A percentile compares a stretch with the other conserved stretches of the same genome.
Conservation (phyloP, 495 filamentous ascomycete species). For the Talaromyces nanjingensis region DNA sequence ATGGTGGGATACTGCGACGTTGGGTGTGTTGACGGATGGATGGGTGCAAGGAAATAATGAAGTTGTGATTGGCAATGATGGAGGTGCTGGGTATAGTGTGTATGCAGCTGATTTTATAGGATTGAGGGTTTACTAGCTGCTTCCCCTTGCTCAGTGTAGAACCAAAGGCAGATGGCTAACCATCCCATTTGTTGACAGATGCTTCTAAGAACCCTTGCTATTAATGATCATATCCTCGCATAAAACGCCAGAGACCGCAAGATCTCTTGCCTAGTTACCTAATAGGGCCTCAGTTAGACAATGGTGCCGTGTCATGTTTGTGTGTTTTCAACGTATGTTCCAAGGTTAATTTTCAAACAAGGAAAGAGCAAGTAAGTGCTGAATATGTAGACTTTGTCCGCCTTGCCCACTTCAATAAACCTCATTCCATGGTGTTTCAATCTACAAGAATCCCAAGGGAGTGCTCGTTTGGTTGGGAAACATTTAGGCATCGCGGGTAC, state of each 20-base stretch:
- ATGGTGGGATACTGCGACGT: conserved; percentile 41
- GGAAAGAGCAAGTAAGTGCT: too few species aligned
- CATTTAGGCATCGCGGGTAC: not conserved
- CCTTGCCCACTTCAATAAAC: not conserved
- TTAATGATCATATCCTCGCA: too few species aligned
- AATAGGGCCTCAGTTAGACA: too few species aligned
- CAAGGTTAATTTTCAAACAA: too few species aligned
- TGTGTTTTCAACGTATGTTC: too few species aligned
- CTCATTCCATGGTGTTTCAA: not conserved
- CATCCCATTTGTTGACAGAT: too few species aligned
- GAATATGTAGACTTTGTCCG: not conserved
- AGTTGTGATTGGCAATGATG: conserved; percentile 34
- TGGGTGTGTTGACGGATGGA: conserved; percentile 36
- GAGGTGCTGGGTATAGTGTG: conserved; percentile 19
- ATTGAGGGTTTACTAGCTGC: not conserved
- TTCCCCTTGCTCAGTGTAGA: not conserved
- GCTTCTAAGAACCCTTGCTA: too few species aligned
- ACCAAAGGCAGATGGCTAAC: too few species aligned
- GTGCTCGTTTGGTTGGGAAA: not conserved
- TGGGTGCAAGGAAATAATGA: conserved; percentile 34
- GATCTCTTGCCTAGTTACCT: too few species aligned
- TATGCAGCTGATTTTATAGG: conserved; percentile 36
- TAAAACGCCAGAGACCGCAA: too few species aligned
- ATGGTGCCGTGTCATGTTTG: too few species aligned
- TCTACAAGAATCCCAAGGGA: not conserved